Base-by-base conservation (phyloP, 148 eudicot species). In the Amaranthus hypochondriacus region DNA sequence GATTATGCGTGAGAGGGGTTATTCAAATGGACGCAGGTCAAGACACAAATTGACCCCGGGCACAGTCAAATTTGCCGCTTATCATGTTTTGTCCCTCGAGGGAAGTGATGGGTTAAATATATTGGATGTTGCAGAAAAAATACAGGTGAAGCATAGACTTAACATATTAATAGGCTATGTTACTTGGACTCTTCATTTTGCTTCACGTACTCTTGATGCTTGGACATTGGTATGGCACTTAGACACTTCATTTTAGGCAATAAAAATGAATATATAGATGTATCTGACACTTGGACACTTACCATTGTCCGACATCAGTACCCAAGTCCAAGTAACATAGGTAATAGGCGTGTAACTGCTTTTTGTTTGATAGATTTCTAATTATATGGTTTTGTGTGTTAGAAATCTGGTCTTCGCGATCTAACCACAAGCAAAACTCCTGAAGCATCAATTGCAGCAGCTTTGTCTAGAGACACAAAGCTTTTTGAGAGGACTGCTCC, bases 1-100 rank as follows among this genome's bases (percentile, higher is more conserved):
- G 64, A 86, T 83, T 49, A 89, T 95, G 98, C 85, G 88, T 75
- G 90, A 88, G 80, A 87, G 88, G 80, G 98, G 97, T 58, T 84
- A 83, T 63, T 81, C 93, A 48, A 89, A 88, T 80, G 87, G 86
- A n/a, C 89, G 96, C 70, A 92, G 81, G 84, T 92, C 98, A 58
- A 91, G 96, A 81, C 98, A 95, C 83, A 88, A 97, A 21, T 78
- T 95, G 89, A 95, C 97, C 9, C 98, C 98, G 67, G 98, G 97
- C 80, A 95, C 98, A 9, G 97, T 95, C 10, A 95, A 95, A 82
- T 95, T 81, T 84, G 98, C 98, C 44, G 98, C 97, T 54, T 94
- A 84, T 87, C 91, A 94, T 79, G 89, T 91, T 78, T 87, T 94
- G 52, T 91, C 97, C 50, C 83, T 94, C 62, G 97, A 94, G 77